Evolutionary conservation across 768 basidiomycete species (phyloP), one percentile per base, ranked within the genome.

Genomic region (Leccinum broughii): DNA sequence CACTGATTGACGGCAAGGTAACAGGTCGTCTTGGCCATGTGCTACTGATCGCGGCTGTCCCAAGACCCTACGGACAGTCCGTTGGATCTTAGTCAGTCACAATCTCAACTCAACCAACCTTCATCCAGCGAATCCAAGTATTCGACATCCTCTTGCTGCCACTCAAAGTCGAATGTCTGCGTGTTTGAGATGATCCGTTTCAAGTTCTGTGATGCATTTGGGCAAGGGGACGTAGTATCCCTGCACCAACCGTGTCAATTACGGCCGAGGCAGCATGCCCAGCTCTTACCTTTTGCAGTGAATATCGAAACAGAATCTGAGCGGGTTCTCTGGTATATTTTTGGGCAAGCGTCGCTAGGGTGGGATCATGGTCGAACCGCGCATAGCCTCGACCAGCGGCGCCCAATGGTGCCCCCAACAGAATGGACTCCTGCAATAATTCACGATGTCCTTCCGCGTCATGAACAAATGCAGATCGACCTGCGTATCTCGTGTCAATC

Each of bases 261-360:
- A 39, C 22, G 34, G 49, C 26, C n/a, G 20, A 54, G 9, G 35
- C 10, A 30, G 52, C 32, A 51, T 17, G 20, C n/a, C 51, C 51
- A 30, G 61, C 52, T 49, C 51, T 30, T 20, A 85, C 90, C 78
- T 89, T 88, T 71, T 94, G 89, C n/a, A 94, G 73, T 11, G 85
- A 87, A 46, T 57, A 66, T 60, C 66, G 63, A 28, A 92, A 76
- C 41, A 90, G 76, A 52, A 92, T 75, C 64, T 83, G 82, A 66
- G 85, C 79, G n/a, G 81, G 76, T 51, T 77, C 68, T 66, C 85
- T 90, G 41, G 71, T 67, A 68, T 89, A 85, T 70, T 84, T 86
- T 46, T 78, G 65, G 6, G 82, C 80, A 39, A 85, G 74, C 34
- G 68, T 68, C 26, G 70, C 69, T 62, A 91, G 76, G 10, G 73